phyloP scores from a whole-genome alignment of 805 yeast species.

The Candida anglica region DNA sequence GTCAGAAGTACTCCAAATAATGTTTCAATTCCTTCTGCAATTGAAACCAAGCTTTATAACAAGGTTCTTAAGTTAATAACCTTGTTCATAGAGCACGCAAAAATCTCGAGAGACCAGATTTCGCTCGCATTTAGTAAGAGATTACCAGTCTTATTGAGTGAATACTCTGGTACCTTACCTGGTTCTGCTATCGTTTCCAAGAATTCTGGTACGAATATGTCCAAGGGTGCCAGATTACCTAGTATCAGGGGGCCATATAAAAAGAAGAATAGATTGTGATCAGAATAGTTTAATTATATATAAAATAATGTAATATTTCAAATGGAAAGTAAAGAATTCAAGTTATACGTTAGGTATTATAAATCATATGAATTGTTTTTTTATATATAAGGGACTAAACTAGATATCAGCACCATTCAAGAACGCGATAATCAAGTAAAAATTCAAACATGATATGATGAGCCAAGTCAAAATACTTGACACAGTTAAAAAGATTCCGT shows the following conservation, averaged over 20 bases:
- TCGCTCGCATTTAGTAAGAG: constrained; percentile 30
- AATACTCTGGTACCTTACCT: constrained; percentile 78
- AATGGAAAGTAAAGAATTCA: background rate
- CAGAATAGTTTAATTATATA: background rate
- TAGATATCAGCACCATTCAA: constrained; percentile 38
- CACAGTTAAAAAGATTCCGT: constrained; percentile 28
- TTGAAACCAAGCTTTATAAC: constrained; percentile 25
- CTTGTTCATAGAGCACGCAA: constrained; percentile 27
- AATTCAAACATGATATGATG: constrained; percentile 34
- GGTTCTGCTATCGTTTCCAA: constrained; percentile 40
- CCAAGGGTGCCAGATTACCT: constrained; percentile 28
- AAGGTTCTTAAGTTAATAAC: constrained; percentile 25
- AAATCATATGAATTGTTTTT: no score
- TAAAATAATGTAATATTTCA: background rate
- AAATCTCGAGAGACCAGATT: constrained; percentile 20
- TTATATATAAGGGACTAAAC: background rate
- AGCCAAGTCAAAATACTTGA: constrained; percentile 38
- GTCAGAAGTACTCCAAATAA: constrained; percentile 22
- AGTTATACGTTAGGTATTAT: background rate
- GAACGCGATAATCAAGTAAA: constrained; percentile 38
- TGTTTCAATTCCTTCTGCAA: constrained; percentile 20
- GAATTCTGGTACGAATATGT: constrained; percentile 8
- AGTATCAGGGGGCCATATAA: constrained; percentile 37
- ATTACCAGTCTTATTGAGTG: constrained; percentile 69
- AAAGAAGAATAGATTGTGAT: constrained; percentile 22